Base-by-base conservation (phyloP, 176 grass and related monocot genomes). In the Olyra latifolia region DNA sequence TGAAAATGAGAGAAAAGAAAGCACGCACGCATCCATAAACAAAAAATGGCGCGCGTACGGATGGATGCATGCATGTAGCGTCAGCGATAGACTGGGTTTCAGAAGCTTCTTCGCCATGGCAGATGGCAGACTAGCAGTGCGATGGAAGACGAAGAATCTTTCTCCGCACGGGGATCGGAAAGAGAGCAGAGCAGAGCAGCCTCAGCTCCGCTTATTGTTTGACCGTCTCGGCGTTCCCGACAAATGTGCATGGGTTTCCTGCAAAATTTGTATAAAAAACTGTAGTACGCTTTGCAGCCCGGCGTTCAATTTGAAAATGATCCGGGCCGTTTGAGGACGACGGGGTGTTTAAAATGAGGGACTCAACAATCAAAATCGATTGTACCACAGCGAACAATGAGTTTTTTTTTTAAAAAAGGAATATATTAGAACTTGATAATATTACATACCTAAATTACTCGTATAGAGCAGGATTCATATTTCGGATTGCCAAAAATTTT, bases 1-100 rank as follows among this genome's bases (percentile, higher is more conserved):
- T 58, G 46, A 87, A 43, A 69, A 49, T 74, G 46, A 19, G 62
- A 79, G 76, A 49, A 53, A 66, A 67, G 76, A 35, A 35, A 35
- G 4, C 3, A 35, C 1, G 32, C 32, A 35, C 32, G 32, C 32
- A 35, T 35, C 32, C n/a, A n/a, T n/a, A 54, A 19, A 54, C 50
- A 0, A 54, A 54, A 54, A 54, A 54, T 54, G 50, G 50, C 50
- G 8, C 19, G 22, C 53, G 22, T 56, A 23, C n/a, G 24, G n/a
- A 57, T 57, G n/a, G 13, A 6, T 2, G 32, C 30, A 67, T 38
- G 55, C 55, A 62, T 54, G 42, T 5, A 44, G 42, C 42, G 9
- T n/a, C n/a, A 8, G 42, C 42, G 38, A n/a, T n/a, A 40, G 62
- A 40, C 29, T n/a, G 62, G 62, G 61, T 30, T 78, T 78, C 66